phyloP scores from a whole-genome alignment of 2,329 filamentous ascomycete genomes.

The Ceratocystis cubensis region DNA sequence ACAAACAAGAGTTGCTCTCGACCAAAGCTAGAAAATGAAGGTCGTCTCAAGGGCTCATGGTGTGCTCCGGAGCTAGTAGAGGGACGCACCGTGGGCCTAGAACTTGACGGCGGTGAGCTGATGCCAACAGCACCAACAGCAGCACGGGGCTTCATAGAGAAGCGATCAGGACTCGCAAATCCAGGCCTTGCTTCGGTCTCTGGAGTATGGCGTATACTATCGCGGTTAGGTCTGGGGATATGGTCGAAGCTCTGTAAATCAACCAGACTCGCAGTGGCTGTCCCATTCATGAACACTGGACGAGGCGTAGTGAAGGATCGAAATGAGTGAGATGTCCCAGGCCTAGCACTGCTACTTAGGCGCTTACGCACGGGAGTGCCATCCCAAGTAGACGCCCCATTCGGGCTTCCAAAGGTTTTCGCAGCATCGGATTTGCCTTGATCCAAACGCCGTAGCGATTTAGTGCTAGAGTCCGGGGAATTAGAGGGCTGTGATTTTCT shows the following conservation, averaged over 20 bases:
- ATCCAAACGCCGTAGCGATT: neutral
- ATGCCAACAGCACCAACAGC: slow-evolving; percentile 14
- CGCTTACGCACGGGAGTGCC: slow-evolving; percentile 11
- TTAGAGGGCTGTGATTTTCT: slow-evolving; percentile 15
- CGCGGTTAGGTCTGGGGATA: slow-evolving; percentile 13
- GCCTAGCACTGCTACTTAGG: slow-evolving; percentile 19
- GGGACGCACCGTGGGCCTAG: neutral
- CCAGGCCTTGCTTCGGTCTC: slow-evolving; percentile 6
- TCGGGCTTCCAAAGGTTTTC: neutral
- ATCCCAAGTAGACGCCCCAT: slow-evolving; percentile 13
- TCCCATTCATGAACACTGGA: slow-evolving; percentile 20
- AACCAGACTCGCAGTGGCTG: slow-evolving; percentile 17
- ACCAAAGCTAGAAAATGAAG: neutral
- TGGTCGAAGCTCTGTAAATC: slow-evolving; percentile 18
- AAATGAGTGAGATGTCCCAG: slow-evolving; percentile 21
- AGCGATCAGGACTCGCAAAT: slow-evolving; percentile 5
- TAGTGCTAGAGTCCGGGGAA: slow-evolving; percentile 8
- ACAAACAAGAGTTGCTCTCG: neutral
- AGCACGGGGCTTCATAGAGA: slow-evolving; percentile 20
- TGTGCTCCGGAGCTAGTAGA: slow-evolving; percentile 2
- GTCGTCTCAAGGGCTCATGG: neutral
- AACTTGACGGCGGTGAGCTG: neutral
- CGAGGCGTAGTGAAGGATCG: slow-evolving; percentile 19
- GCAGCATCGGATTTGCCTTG: neutral
- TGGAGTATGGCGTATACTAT: slow-evolving; percentile 16